A percentile compares a stretch with the other conserved stretches of the same genome.
phyloP scores from a whole-genome alignment of 441 rosid genomes.

The Euphorbia celastroides region DNA sequence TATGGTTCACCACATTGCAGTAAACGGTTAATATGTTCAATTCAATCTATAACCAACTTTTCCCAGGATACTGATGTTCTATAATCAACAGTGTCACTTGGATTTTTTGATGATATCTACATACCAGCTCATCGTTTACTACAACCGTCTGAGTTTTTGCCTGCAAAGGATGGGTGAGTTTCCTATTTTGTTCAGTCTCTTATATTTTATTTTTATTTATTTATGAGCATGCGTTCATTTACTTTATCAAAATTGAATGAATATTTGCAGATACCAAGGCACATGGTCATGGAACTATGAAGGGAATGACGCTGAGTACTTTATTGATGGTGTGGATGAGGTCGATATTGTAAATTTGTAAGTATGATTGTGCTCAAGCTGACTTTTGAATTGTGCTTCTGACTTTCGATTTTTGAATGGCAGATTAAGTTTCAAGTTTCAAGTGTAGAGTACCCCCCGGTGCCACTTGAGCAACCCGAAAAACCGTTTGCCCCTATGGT shows the following conservation, averaged over 20 bases:
- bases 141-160: slow-evolving; percentile 40
- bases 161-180: slow-evolving; percentile 41
- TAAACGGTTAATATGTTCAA: not conserved
- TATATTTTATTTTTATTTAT: not conserved
- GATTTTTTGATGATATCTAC: slow-evolving; percentile 86
- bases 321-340: slow-evolving; percentile 60
- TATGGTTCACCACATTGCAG: not conserved
- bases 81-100: slow-evolving; percentile 71
- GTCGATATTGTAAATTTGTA: slow-evolving; percentile 27
- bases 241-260: slow-evolving; percentile 7
- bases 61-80: slow-evolving; percentile 10
- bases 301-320: slow-evolving; percentile 16
- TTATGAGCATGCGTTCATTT: too few relatives aligned
- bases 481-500: slow-evolving; percentile 93
- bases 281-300: slow-evolving; percentile 68
- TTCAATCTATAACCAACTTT: not conserved
- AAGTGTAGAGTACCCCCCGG: slow-evolving; percentile 47
- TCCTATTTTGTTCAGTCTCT: slow-evolving; percentile 8
- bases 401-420: slow-evolving; percentile 20
- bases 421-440: slow-evolving; percentile 76
- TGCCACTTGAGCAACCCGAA: slow-evolving; percentile 60
- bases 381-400: not conserved
- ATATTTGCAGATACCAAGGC: slow-evolving; percentile 45
- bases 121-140: slow-evolving; percentile 60
- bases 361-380: not conserved